Evolutionary conservation across 441 rosid species (phyloP).

Genomic region (Manihot esculenta): DNA sequence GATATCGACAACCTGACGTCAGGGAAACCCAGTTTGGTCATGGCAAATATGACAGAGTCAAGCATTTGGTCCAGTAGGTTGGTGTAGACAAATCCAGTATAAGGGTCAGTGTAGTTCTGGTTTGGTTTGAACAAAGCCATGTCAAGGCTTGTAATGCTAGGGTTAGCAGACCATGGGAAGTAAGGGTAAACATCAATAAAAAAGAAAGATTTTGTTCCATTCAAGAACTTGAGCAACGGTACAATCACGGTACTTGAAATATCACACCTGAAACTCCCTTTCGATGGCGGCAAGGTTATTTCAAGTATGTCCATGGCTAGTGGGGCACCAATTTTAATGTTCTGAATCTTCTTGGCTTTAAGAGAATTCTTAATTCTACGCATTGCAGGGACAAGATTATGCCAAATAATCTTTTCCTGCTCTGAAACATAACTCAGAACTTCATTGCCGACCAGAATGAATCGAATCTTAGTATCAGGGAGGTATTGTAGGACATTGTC

Average conservation of each 20-base stretch:
- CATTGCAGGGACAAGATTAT: constrained; percentile 68
- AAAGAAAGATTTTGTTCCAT: constrained; percentile 65
- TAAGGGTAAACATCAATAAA: constrained; percentile 76
- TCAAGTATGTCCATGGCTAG: constrained; percentile 69
- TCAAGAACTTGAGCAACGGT: constrained; percentile 66
- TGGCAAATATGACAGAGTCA: constrained; percentile 59
- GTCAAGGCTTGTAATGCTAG: constrained; percentile 38
- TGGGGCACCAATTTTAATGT: constrained; percentile 76
- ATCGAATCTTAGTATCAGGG: constrained; percentile 60
- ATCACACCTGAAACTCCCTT: constrained; percentile 54
- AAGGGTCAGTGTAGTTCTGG: constrained; percentile 51
- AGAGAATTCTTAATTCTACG: constrained; percentile 47
- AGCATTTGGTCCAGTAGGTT: constrained; percentile 87
- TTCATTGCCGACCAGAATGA: constrained; percentile 68
- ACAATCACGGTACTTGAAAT: constrained; percentile 42
- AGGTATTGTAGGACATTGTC: constrained; percentile 55
- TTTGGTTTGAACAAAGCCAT: constrained; percentile 54
- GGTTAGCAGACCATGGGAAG: constrained; percentile 59
- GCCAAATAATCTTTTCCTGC: constrained; percentile 37
- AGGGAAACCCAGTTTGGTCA: constrained; percentile 55
- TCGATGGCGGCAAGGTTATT: constrained; percentile 68
- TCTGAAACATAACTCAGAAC: constrained; percentile 49
- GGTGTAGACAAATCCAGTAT: constrained; percentile 46
- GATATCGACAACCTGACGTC: constrained; percentile 49
- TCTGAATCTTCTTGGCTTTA: constrained; percentile 35